Evolutionary conservation across 805 yeast species (phyloP), one percentile per base, ranked within the genome.

Genomic region (Starmerella scarabaei): DNA sequence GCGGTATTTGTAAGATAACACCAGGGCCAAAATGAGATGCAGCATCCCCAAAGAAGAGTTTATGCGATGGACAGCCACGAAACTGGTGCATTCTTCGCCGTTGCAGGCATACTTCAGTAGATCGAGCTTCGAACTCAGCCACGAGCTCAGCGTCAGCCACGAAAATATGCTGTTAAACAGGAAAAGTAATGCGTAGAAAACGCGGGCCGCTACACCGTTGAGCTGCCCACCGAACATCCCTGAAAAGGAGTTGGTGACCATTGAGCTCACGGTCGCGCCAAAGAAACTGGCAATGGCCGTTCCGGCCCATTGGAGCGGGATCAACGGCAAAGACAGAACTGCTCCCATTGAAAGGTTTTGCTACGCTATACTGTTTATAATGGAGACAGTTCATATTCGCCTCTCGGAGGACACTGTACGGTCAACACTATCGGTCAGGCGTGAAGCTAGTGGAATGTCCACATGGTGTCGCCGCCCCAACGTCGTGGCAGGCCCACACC

Each of bases 31-130:
- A 0, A 75, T 47, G 26, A 86, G 53, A 62, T 91, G 98, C 42
- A 84, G 60, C 40, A 76, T 37, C 2, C 94, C 97, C 16, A 91
- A 64, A 2, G 96, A 86, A 55, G 85, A 81, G 60, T 84, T 84
- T 52, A 91, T 66, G 41, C 97, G 65, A 57, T 91, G 93, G n/a
- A 91, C 96, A 4, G 93, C 86, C 14, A 84, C 82, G 60, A 88
- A 91, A 35, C 96, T 93, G 59, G 94, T 85, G 51, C 81, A 81
- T 41, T 80, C 79, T 18, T 74, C 73, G 12, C 91, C 93, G 33
- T 77, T 75, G 61, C 98, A 88, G 31, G 72, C 75, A 47, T 69
- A 69, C 51, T 77, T 77, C 53, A 81, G 72, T 43, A 71, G 66
- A 12, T 83, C 84, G 7, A 91, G 74, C 61, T 80, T 73, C 43